Evolutionary conservation across 2,329 filamentous ascomycete species (phyloP), one percentile per base, ranked within the genome.

Genomic region (Orbilia oligospora): DNA sequence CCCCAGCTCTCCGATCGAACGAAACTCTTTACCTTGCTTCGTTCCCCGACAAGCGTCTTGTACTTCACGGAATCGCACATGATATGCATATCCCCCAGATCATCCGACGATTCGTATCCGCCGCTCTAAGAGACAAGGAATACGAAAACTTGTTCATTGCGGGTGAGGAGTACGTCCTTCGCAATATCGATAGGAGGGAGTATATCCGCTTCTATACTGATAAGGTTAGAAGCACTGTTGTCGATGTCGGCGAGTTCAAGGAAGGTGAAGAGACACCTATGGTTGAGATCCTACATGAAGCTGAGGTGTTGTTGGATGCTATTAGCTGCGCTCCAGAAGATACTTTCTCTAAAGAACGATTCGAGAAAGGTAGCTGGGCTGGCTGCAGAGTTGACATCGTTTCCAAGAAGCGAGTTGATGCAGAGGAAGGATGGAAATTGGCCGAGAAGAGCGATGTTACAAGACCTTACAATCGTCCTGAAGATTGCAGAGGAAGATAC

Each of bases 341-440:
- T 27, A 72, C 49, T 4, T 64, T 68, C 16, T 67, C 64, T 9
- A 38, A 41, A 16, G 55, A 53, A 16, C 51, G 46, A 12, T 72
- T 78, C 20, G 75, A 71, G 27, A 78, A 51, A 24, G 75, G 75
- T 18, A 72, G 68, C 64, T 78, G 75, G 75, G 75, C 75, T 3
- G 75, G 75, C 5, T 71, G 68, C 55, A 33, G 64, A 48, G 16
- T 78, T 4, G 75, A 78, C 12, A 78, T 78, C 24, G 68, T 78
- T 14, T 65, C 55, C 12, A 78, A 65, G 63, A 72, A 55, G 63
- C 36, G 75, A 18, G 36, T 78, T 16, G 61, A 72, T 5, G 3
- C 22, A 18, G 68, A 78, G 33, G 53, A 64, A 24, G 75, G 75
- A 1, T 78, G 75, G 75, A 65, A 24, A 16, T 27, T 55, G 24